Base-by-base conservation (phyloP, 495 filamentous ascomycete species). In the Xylaria bambusicola region DNA sequence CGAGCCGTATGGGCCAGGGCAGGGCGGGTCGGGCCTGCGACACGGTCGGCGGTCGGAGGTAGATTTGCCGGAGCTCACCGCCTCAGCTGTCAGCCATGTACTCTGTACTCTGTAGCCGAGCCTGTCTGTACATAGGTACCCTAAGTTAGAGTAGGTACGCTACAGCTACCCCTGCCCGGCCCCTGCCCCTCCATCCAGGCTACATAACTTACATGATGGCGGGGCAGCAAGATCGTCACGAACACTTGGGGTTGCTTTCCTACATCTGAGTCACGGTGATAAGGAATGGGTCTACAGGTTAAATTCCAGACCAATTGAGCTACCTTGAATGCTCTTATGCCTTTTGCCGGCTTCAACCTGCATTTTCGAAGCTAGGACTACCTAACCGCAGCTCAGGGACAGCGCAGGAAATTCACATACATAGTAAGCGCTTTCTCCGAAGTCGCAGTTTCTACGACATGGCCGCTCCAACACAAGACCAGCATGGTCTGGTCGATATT, bases 401-500 rank as follows among this genome's bases (percentile, higher is more conserved):
- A 42, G 20, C 36, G 27, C 15, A 41, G 2, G 12, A 10, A 31
- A 52, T 13, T n/a, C n/a, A n/a, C n/a, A 52, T 18, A 35, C 31
- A 13, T 5, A 23, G 35, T n/a, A 24, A 21, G n/a, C 12, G 20
- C 17, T 24, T 33, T 47, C 8, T 23, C 53, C 53, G 42, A 47
- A 48, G 18, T 48, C 53, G 53, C 42, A 38, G 21, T 31, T 21
- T 42, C 18, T 21, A 33, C 40, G 6, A 21, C 29, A 53, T 47
- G 21, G 40, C 57, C 8, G 18, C 31, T 49, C 10, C 21, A 18
- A 33, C 36, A 15, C 38, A 55, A 47, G 64, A 59, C 31, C 58
- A 71, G 56, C 66, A 68, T 20, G 63, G 57, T 9, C 45, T 59
- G 9, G 62, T 90, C 66, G 89, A 90, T 49, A 92, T 98, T 65